Evolutionary conservation across 2,329 filamentous ascomycete genomes (phyloP), one percentile per base, ranked within the genome.

Genomic region (Fusarium sp.): DNA sequence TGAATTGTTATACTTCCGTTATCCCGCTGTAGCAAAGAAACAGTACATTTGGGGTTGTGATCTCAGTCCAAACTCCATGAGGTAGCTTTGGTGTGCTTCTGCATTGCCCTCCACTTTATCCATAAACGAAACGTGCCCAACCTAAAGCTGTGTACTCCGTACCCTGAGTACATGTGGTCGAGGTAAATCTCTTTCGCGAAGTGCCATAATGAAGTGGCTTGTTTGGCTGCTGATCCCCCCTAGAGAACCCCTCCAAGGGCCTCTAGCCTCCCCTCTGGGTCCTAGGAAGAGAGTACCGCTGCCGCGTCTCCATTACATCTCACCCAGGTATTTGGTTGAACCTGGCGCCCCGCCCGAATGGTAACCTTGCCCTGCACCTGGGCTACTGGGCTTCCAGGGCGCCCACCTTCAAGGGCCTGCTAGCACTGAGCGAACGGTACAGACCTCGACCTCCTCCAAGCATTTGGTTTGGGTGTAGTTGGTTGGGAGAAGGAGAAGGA

Each of bases 301-400:
- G 60, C 65, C 62, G 60, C 60, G 65, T 68, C 65, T 60, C 59
- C 65, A 56, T 62, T 56, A 53, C 55, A 68, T 68, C 28, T 52
- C 52, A 65, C 65, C 65, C 65, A 68, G 55, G 65, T 68, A 68
- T 59, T 68, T 68, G 65, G 65, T 68, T 61, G 49, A 62, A 68
- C 65, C 65, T 65, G 60, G 65, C 65, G 65, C 65, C 65, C 65
- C 65, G 65, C 65, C 62, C 60, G 44, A 49, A 63, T 63, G 54
- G 60, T 30, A 63, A 64, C 60, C 51, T 63, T 37, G 33, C 33
- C 33, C 33, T 37, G 33, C 33, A 37, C 33, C 33, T 37, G 33
- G 33, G 30, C 30, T 33, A 33, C 30, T 15, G 28, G 61, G 44
- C 47, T 44, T 33, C 48, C 56, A 62, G 58, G 62, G 55, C 55